Evolutionary conservation across 352 stramenopile species (phyloP), one percentile per base, ranked within the genome.

Genomic region (Aphanomyces astaci): DNA sequence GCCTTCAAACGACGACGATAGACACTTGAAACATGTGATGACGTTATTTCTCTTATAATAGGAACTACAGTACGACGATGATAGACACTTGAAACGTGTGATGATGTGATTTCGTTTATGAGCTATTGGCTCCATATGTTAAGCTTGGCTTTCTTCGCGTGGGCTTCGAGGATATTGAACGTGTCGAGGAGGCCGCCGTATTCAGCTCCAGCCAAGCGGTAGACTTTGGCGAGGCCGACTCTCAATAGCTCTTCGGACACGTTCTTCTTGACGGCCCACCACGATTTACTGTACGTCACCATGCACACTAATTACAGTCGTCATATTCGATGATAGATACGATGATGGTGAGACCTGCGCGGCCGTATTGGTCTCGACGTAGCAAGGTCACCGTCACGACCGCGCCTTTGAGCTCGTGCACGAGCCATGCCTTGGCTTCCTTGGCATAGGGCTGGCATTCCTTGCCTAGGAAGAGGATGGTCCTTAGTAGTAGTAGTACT

Each of bases 331-430:
- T 62, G 0, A 36, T 54, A 11, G 0, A 52, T 4, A 54, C 28
- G 51, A 55, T n/a, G n/a, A 13, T 13, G 19, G 19, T 15, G 1
- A 28, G 17, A 64, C 64, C 49, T 49, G 64, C 64, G 30, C 84
- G 82, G n/a, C 81, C 75, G 65, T 91, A 93, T 69, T 96, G 87
- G 69, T 96, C 87, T 63, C 89, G 89, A 53, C 89, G 76, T 59
- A 94, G 76, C 56, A 96, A 71, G 54, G 81, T 92, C 45, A 96
- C 75, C 63, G 75, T 87, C 28, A 96, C 75, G 27, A 73, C 78
- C 43, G 73, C 71, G 32, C 76, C 78, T 1, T 81, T 72, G 7
- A 96, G 54, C 40, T 76, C 69, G 9, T 76, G 57, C 0, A 63
- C 54, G 17, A 92, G 77, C 79, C 85, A 94, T 64, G 74, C 75